Evolutionary conservation across 805 yeast species (phyloP), one percentile per base, ranked within the genome.

Genomic region (Zygotorulaspora chibaensis): DNA sequence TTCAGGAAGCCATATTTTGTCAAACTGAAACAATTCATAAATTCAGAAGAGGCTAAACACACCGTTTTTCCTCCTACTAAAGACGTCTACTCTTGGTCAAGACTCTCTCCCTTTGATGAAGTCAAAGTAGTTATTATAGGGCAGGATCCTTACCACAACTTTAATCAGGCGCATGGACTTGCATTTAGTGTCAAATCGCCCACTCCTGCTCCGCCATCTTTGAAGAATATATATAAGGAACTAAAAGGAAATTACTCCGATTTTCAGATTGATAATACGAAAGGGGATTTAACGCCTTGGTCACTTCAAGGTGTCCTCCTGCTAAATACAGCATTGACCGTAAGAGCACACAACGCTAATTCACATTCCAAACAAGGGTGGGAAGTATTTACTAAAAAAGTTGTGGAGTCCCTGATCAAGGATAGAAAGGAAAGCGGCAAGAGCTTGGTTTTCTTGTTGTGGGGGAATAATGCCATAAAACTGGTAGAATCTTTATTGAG

Each of bases 121-220:
- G 85, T 89, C 15, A 82, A 80, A 58, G 93, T 91, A 23, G 75
- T 93, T 1, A 76, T 93, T 10, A 70, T 93, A 37, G 99, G 99
- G 1, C 99, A 93, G 64, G 99, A 93, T 63, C 99, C 99, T 0
- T 93, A 93, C 63, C 99, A 93, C 65, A 88, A 89, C 63, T 66
- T 67, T 56, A 85, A 86, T 62, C 99, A 93, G 65, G 99, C 99
- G 0, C 99, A 93, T 60, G 99, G 99, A 0, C 69, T 93, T 25
- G 98, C 99, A 2, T 93, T 93, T 56, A 85, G 95, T 16, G 98
- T 93, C 1, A 74, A 80, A 45, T 84, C 85, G 27, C 95, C 96
- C 1, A 82, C 88, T 0, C 79, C 80, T 1, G 84, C 93, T 1
- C 98, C 99, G 0, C 93, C 95, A 1, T 88, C 96, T 1, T 70